Evolutionary conservation across 352 stramenopile genomes (phyloP).

Genomic region (Pythium aphanidermatum): DNA sequence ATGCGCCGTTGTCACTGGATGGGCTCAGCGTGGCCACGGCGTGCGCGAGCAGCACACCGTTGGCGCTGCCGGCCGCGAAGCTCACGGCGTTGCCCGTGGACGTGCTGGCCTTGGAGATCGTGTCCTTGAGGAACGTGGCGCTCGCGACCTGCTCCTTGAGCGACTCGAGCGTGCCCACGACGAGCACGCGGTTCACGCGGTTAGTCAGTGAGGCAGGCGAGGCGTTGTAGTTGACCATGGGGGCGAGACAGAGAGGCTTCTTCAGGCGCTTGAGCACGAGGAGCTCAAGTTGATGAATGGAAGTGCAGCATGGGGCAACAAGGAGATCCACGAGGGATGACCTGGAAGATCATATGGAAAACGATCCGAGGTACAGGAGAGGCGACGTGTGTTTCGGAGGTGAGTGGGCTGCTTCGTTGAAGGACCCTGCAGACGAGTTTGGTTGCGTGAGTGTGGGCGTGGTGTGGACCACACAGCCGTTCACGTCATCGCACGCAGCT

Average conservation of each 20-base stretch:
- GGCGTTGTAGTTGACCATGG: conserved; percentile 34
- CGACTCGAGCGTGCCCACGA: conserved; percentile 42
- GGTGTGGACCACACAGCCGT: background rate
- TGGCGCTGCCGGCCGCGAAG: conserved; percentile 26
- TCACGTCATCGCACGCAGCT: conserved; percentile 8
- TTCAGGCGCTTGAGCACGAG: too few species aligned
- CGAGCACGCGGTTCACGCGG: conserved; percentile 47
- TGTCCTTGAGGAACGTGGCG: conserved; percentile 32
- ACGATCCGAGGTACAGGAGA: background rate
- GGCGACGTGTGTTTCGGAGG: conserved; percentile 1
- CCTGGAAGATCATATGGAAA: background rate
- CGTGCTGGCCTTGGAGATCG: conserved; percentile 19
- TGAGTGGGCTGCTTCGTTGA: background rate
- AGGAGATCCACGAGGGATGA: conserved; percentile 2
- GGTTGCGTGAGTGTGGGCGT: background rate
- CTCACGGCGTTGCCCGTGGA: conserved; percentile 18
- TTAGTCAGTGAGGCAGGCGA: conserved; percentile 11
- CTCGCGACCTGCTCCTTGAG: conserved; percentile 25
- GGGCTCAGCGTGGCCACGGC: conserved; percentile 34
- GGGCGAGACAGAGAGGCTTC: background rate
- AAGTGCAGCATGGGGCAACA: too few species aligned
- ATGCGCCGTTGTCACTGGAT: conserved; percentile 35
- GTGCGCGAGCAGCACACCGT: conserved; percentile 45
- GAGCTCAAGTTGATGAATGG: conserved; percentile 14
- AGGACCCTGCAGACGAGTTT: background rate